Percentiles rank a stretch among this genome's conserved stretches.
phyloP scores from a whole-genome alignment of 805 yeast genomes.

The Zygosaccharomyces rouxii region DNA sequence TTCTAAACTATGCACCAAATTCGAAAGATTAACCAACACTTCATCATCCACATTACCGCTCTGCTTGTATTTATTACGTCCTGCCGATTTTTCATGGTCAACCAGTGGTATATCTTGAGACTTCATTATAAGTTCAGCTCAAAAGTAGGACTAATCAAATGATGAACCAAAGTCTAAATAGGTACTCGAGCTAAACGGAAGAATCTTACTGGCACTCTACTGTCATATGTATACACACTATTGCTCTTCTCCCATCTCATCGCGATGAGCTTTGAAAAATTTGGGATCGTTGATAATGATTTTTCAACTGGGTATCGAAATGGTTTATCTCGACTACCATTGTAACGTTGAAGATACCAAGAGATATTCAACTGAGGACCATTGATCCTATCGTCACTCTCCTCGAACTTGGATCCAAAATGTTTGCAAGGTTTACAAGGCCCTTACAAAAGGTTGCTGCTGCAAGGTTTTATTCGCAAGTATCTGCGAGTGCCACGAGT shows the following conservation, averaged over 20 bases:
- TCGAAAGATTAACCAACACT: slow-evolving; percentile 25
- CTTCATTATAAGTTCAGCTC: slow-evolving; percentile 1
- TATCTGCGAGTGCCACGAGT: slow-evolving; percentile 1
- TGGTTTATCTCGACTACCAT: background rate
- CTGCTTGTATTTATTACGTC: slow-evolving; percentile 11
- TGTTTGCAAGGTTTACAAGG: slow-evolving; percentile 4
- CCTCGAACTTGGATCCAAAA: background rate
- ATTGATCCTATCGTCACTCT: background rate
- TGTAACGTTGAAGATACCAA: background rate
- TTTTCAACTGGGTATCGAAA: background rate
- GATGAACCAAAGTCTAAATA: background rate
- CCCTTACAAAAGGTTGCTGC: background rate
- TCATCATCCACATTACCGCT: slow-evolving; percentile 28
- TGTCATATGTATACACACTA: background rate
- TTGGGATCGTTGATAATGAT: slow-evolving; percentile 11
- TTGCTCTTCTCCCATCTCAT: background rate
- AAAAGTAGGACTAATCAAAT: background rate
- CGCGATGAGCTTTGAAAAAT: slow-evolving; percentile 17
- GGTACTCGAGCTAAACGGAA: background rate
- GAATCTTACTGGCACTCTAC: background rate
- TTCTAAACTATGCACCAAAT: slow-evolving; percentile 20
- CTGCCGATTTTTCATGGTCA: background rate
- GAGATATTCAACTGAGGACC: background rate
- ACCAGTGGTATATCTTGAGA: slow-evolving; percentile 1
- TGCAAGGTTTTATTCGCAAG: slow-evolving; percentile 8